These are phyloP conservation scores for Dendryphion nanum DNA, from an alignment of 2,329 filamentous ascomycete genomes.

Conservation along the genomic window DNA sequence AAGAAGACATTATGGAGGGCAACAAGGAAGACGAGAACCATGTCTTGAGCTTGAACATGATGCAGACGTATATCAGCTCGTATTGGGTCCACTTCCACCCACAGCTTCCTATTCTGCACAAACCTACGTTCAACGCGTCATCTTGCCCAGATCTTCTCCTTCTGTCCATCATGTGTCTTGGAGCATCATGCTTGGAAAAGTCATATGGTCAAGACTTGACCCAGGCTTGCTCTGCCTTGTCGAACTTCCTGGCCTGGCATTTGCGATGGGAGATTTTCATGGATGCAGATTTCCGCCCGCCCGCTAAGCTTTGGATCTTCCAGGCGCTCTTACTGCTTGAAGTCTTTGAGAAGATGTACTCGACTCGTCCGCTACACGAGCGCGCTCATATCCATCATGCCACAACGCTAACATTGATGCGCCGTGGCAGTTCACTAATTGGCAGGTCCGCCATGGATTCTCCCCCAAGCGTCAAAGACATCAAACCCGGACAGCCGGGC, in stretches of 20 bases:
- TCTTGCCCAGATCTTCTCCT: constrained; percentile 81
- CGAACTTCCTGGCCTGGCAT: constrained; percentile 89
- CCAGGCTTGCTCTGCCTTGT: constrained; percentile 74
- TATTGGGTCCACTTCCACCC: constrained; percentile 96
- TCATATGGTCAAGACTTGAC: constrained; percentile 72
- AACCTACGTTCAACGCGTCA: constrained; percentile 87
- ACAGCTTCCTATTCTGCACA: constrained; percentile 90
- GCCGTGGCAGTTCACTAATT: constrained; percentile 85
- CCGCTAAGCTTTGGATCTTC: constrained; percentile 94
- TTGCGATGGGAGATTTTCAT: constrained; percentile 96
- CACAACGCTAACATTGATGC: constrained; percentile 92
- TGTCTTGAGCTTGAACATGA: constrained; percentile 82
- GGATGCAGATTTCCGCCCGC: constrained; percentile 83
- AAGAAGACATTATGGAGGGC: constrained; percentile 75
- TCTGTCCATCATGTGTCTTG: constrained; percentile 87
- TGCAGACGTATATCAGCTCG: constrained; percentile 84
- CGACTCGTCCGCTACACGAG: constrained; percentile 86
- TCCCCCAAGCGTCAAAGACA: constrained; percentile 71
- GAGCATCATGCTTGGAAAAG: constrained; percentile 84
- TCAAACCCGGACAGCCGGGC: constrained; percentile 44
- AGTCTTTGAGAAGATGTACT: constrained; percentile 97
- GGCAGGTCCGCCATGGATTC: constrained; percentile 82
- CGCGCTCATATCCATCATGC: constrained; percentile 95
- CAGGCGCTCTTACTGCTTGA: constrained; percentile 87
- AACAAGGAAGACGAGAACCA: constrained; percentile 64